Base-by-base conservation (phyloP, 495 filamentous ascomycete genomes). In the Penicilliopsis zonata region DNA sequence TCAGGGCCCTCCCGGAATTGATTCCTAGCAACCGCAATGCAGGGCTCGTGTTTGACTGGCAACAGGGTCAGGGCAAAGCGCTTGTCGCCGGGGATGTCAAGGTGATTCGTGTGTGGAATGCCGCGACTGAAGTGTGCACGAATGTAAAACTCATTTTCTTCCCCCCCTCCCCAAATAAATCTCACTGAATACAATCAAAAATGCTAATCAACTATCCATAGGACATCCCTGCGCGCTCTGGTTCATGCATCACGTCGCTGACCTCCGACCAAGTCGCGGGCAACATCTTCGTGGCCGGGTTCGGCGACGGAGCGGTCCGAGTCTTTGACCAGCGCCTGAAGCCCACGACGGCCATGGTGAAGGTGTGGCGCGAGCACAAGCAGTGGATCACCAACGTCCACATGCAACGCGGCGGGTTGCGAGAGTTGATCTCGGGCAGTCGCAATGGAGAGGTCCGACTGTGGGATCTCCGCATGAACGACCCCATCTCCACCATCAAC, bases 231-330 rank as follows among this genome's bases (percentile, higher is more conserved):
- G 90, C 92, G 9, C 83, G 92, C 8, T 95, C 88, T 2, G 86
- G 86, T 16, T 94, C 86, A 5, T 95, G 87, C 55, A 86, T 99
- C 45, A 96, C 90, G 4, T 84, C 84, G 18, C 59, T 99, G 42
- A 95, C 92, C 4, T 93, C 87, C 2, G 90, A 99, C 50, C 88
- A 95, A 60, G 88, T 96, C 41, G 90, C 87, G 24, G 92, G 92
- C 35, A 84, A 93, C 43, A 76, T 95, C 35, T 94, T 99, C 50
- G 77, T 90, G 14, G 90, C 88, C 14, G 90, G 92, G 8, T 99
- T 96, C 36, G 90, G 92, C 2, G 90, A 99, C 45, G 90, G 90
- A n/a, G 86, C 86, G 9, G 77, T 99, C 17, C 69, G 90, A 27
- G 84, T 94, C 15, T 99, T 95, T 46, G 90, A 99, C 52, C 82